Evolutionary conservation across 163 green algal genomes (phyloP), one percentile per base, ranked within the genome.

Genomic region (Scenedesmus sp.): DNA sequence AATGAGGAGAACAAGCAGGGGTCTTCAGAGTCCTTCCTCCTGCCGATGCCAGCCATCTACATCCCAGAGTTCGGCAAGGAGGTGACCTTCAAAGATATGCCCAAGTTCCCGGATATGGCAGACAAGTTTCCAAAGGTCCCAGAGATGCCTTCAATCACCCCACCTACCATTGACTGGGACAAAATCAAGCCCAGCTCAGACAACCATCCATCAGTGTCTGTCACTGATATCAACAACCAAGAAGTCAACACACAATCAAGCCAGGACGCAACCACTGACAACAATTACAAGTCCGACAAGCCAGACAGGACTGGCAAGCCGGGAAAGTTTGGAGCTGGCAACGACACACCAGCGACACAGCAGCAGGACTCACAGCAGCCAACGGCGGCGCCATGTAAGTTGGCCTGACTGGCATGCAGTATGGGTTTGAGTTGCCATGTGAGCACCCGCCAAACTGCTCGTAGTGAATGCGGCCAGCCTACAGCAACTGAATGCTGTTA

Each of bases 51-150:
- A 52, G 70, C 70, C 20, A 79, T 79, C 23, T 6, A 79, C 70
- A 79, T 79, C 5, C 70, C 70, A 12, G 70, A 79, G 70, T 79
- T 79, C 52, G 70, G 70, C 23, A 79, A 79, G 70, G 70, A 79
- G 5, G 46, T 52, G 23, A 79, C 23, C 70, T 79, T 79, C 52
- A 23, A 2, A 15, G 5, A 52, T 2, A 15, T 79, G 3, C 23
- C 1, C 4, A 76, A 34, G 3, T 76, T 5, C 9, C 6, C 2
- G 66, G 16, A 76, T 3, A 12, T 34, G 70, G 23, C 70, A 79
- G 3, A 52, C 70, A 79, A 79, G 23, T 15, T 13, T 5, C 23
- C 70, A 16, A 23, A 79, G 4, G 5, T 52, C 66, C 15, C 66
- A 76, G 62, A 76, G 16, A 76, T 76, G 1, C 2, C n/a, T 3